Conservation (phyloP, 2,329 filamentous ascomycete species). For the Rutstroemia sp. region DNA sequence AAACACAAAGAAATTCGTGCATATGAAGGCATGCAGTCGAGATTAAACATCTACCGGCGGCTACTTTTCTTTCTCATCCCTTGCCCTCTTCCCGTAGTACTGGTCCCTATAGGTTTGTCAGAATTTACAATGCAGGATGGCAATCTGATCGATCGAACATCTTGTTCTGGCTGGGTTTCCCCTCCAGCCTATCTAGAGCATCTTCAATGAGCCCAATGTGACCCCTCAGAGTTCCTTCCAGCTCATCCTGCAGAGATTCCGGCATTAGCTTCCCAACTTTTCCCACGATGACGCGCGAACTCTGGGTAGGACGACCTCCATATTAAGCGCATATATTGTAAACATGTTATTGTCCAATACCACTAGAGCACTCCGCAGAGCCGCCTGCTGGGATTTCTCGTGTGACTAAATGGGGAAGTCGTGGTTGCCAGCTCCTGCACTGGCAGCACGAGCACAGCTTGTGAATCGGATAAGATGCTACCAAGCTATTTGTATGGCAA, state of each 20-base stretch:
- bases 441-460: too few species aligned
- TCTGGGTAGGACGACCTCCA: too few species aligned
- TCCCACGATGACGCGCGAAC: not conserved
- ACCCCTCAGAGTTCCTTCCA: conserved; percentile 17
- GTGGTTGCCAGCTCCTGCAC: too few species aligned
- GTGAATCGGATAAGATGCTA: too few species aligned
- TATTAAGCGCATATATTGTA: too few species aligned
- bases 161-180: conserved; percentile 17
- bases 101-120: conserved; percentile 12
- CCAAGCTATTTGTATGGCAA: too few species aligned
- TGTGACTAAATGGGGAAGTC: too few species aligned
- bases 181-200: conserved; percentile 15
- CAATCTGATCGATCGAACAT: conserved; percentile 9
- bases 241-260: conserved; percentile 12
- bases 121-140: not conserved
- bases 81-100: conserved; percentile 15
- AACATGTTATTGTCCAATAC: too few species aligned
- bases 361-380: too few species aligned
- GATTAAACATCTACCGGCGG: conserved; percentile 3
- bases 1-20: not conserved
- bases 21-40: not conserved
- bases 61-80: conserved; percentile 14
- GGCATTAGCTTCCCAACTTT: conserved; percentile 1
- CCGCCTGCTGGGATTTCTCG: too few species aligned
- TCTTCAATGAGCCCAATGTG: conserved; percentile 21